Evolutionary conservation across 768 basidiomycete genomes (phyloP), one percentile per base, ranked within the genome.

Genomic region (Naganishia onofrii): DNA sequence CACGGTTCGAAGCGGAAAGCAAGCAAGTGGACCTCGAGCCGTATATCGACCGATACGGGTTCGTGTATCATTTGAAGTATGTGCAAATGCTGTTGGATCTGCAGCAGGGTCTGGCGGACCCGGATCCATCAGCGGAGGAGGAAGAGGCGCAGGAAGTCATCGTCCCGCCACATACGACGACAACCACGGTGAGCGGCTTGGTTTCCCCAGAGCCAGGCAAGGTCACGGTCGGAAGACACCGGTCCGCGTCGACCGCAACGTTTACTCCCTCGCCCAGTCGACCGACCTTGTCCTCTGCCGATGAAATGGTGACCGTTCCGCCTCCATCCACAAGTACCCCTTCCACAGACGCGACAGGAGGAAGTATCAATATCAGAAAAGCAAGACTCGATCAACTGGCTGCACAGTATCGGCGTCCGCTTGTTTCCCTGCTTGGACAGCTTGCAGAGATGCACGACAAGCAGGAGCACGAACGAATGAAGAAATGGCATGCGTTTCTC

Each of bases 401-500:
- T 0, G 46, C 55, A 1, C 29, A 60, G 26, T 48, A 58, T 13
- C 67, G 67, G n/a, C 53, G 54, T 46, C 71, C 89, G 2, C 85
- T 95, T 31, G 86, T 88, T 5, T 81, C 81, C n/a, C 82, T 96
- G 36, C 84, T 97, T 6, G 85, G 87, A 23, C 85, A 89, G 77
- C 84, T 96, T 56, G 93, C 87, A 5, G 86, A 86, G 72, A 88
- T 91, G 13, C 93, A 97, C 76, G 93, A 96, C 75, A 82, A 86
- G 73, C 87, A 87, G 42, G 93, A 97, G 76, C 64, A 75, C 38
- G 77, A 77, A 19, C 72, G 76, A 72, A 84, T 88, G 67, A 87
- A 87, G 71, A 91, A 90, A 67, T 98, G 96, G 95, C 92, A 95
- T 71, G 85, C 83, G 0, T 97, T 94, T 78, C 86, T 97, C 19